Base-by-base conservation (phyloP, 2,329 filamentous ascomycete species). In the Trichoderma brevicompactum region DNA sequence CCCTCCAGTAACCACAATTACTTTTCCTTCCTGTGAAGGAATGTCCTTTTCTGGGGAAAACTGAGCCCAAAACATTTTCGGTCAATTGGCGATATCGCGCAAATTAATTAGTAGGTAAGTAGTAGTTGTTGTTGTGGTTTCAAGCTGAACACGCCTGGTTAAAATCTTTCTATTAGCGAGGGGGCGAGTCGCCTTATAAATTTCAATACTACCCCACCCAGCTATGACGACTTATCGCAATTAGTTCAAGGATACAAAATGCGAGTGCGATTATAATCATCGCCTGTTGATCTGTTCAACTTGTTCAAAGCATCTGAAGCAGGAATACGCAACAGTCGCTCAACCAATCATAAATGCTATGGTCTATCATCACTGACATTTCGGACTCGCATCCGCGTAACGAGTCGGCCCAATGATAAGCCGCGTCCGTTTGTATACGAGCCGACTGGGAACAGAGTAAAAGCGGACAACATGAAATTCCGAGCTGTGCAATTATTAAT, bases 1-100 rank as follows among this genome's bases (percentile, higher is more conserved):
- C 82, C 82, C 83, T 61, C 83, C 84, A 2, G 83, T 85, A 5
- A 85, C 73, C 15, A 85, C 73, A 46, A 85, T 77, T 7, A 83
- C 79, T 67, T 83, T 85, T 48, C 79, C 80, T 1, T 76, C 70
- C 15, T 85, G 77, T 43, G 79, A 76, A 5, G 74, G 70, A 28
- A 85, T 79, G 67, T 84, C 80, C 13, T 71, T 76, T 9, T 78
- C 74, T 0, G 83, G 80, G 28, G 60, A 54, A 41, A 63, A 63
- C 10, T 15, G 60, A 40, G 10, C 15, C 49, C 60, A 34, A 17
- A 15, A 7, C 49, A 54, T 63, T 46, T 46, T 38, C 9, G n/a
- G 3, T 28, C 5, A 3, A 10, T 17, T 23, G 8, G 48, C 7
- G 13, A 36, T 2, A 15, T 23, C 9, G 7, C 3, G 6, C 12